Evolutionary conservation across 164 flowering plant species (phyloP).

Genomic region (Piper longum): DNA sequence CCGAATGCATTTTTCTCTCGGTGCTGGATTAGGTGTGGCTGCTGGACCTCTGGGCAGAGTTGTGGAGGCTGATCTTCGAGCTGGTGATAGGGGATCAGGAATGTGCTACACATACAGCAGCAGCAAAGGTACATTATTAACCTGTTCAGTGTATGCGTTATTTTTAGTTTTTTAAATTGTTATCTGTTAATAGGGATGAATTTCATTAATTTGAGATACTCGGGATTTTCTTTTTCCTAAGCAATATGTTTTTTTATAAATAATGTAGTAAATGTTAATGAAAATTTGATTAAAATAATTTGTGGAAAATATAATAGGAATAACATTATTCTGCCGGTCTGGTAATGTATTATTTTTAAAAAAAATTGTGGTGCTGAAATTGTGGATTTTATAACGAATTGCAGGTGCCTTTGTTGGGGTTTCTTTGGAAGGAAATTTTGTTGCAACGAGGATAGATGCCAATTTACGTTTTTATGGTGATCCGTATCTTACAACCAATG

Average conservation of each 20-base stretch:
- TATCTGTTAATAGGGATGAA: too few relatives aligned
- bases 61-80: constrained; percentile 92
- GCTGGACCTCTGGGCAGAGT: constrained; percentile 97
- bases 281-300: too few relatives aligned
- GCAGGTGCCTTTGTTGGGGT: constrained; percentile 94
- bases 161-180: too few relatives aligned
- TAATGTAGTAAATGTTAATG: too few relatives aligned
- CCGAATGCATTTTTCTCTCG: constrained; percentile 92
- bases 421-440: constrained; percentile 80
- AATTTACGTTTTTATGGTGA: constrained; percentile 87
- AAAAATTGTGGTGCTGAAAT: background rate
- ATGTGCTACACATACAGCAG: constrained; percentile 93
- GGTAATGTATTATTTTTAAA: background rate
- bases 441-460: constrained; percentile 74
- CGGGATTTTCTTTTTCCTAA: too few relatives aligned
- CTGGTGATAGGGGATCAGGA: constrained; percentile 91
- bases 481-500: constrained; percentile 73
- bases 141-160: background rate
- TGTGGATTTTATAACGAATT: background rate
- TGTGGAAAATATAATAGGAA: background rate
- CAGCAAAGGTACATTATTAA: constrained; percentile 61
- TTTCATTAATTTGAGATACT: too few relatives aligned
- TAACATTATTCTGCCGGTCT: background rate
- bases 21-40: constrained; percentile 98
- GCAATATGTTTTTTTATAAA: too few relatives aligned